Evolutionary conservation across 2,329 filamentous ascomycete species (phyloP), one percentile per base, ranked within the genome.

Genomic region (Emmonsiellopsis sp.): DNA sequence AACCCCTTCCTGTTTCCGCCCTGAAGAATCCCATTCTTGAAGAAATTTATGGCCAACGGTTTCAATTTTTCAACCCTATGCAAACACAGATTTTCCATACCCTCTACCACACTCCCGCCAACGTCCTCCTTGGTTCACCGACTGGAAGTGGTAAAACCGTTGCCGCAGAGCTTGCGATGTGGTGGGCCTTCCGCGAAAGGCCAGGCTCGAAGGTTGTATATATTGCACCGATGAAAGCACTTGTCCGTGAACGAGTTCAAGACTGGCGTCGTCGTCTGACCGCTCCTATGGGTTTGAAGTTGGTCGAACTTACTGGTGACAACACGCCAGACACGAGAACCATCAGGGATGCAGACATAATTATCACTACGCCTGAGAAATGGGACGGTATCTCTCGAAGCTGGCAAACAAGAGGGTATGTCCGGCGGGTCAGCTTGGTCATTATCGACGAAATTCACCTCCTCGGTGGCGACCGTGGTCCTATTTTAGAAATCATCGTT

Each of bases 381-480:
- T 98, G 93, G 93, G 94, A 98, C 67, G 94, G 94, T 81, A 97
- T 98, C 61, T 95, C 89, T 62, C 87, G 93, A 80, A 95, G 88
- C 65, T 98, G 94, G 93, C 91, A 97, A 69, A 97, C 92, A 5
- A 86, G 93, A 82, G 87, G 88, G 56, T 98, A 98, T 61, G 93
- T 98, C 42, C 84, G 90, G 51, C 86, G 96, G 70, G 93, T 98
- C 55, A 92, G 90, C 56, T 75, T 98, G 13, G 93, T 98, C 51
- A 96, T 98, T 57, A 98, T 98, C 60, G 93, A 98, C 64, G 93
- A 98, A 73, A 98, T 98, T 54, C 93, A 98, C 71, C 75, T 98
- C 32, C 80, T 98, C n/a, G 94, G 93, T 32, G 90, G 93, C 56
- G 93, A 98, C 64, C 86, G 93, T 70, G 93, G 92, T 21, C 94